Conservation (phyloP, 2,329 filamentous ascomycete genomes). For the Sporothrix dimorphospora region DNA sequence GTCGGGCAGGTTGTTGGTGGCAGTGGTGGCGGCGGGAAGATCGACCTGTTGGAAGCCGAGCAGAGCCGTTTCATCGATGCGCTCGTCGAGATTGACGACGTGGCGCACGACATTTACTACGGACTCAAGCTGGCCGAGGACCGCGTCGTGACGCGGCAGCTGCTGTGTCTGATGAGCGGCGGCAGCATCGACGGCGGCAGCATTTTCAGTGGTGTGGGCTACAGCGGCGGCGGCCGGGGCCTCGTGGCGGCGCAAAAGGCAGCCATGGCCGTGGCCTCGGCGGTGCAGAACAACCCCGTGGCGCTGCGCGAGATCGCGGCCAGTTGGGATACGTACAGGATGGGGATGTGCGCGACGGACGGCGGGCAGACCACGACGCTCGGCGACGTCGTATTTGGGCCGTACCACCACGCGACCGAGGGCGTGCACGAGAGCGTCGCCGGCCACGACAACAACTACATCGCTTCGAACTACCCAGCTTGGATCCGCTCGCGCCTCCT, state of each 20-base stretch:
- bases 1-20: constrained; percentile 5
- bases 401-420: constrained; percentile 37
- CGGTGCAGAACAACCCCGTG: constrained; percentile 67
- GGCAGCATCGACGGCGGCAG: constrained; percentile 33
- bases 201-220: background rate
- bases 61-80: constrained; percentile 50
- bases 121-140: constrained; percentile 65
- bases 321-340: constrained; percentile 51
- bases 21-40: background rate
- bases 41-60: constrained; percentile 27
- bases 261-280: constrained; percentile 59
- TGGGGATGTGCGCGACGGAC: constrained; percentile 42
- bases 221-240: constrained; percentile 35
- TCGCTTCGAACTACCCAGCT: background rate
- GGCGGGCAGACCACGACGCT: constrained; percentile 34
- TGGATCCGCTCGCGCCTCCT: constrained; percentile 48
- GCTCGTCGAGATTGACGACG: constrained; percentile 62
- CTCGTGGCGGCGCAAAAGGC: constrained; percentile 52
- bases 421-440: constrained; percentile 23
- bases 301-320: constrained; percentile 57
- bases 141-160: constrained; percentile 53
- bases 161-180: constrained; percentile 60
- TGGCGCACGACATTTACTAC: constrained; percentile 72
- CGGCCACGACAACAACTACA: constrained; percentile 28
- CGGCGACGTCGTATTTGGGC: constrained; percentile 48